These are phyloP conservation scores for Lecanicillium sp. DNA, from an alignment of 2,329 filamentous ascomycete species.

Conservation along the genomic window DNA sequence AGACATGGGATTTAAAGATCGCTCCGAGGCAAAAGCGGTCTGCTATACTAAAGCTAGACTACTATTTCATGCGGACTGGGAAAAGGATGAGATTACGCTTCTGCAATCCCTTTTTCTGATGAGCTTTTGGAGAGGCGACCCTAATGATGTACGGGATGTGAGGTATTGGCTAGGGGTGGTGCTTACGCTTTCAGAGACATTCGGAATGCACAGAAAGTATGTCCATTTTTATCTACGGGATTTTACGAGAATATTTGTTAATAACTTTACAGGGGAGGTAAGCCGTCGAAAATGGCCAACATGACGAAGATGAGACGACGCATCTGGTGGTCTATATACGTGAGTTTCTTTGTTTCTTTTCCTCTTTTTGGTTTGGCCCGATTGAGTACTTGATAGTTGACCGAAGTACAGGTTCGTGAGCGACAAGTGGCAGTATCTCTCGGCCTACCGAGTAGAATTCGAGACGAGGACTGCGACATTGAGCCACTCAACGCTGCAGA, in stretches of 20 bases:
- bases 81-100: conserved; percentile 39
- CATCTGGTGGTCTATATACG: conserved; percentile 47
- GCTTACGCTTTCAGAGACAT: conserved; percentile 42
- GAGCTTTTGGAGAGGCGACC: conserved; percentile 46
- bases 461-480: conserved; percentile 30
- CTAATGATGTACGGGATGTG: conserved; percentile 37
- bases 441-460: conserved; percentile 26
- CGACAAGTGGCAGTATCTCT: conserved; percentile 27
- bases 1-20: conserved; percentile 36
- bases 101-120: conserved; percentile 44
- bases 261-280: conserved; percentile 15
- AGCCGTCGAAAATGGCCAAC: conserved; percentile 17
- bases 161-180: conserved; percentile 42
- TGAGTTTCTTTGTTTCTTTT: conserved; percentile 19
- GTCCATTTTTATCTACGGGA: conserved; percentile 5
- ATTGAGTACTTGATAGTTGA: no score
- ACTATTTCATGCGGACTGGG: conserved; percentile 44
- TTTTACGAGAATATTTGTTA: not conserved
- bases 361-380: no score
- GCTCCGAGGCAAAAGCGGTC: conserved; percentile 39
- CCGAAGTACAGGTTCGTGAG: conserved; percentile 21
- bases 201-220: conserved; percentile 33
- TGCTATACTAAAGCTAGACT: conserved; percentile 42
- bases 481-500: conserved; percentile 23
- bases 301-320: conserved; percentile 29